Conservation (phyloP, 768 basidiomycete genomes). For the Leccinellum albellum region DNA sequence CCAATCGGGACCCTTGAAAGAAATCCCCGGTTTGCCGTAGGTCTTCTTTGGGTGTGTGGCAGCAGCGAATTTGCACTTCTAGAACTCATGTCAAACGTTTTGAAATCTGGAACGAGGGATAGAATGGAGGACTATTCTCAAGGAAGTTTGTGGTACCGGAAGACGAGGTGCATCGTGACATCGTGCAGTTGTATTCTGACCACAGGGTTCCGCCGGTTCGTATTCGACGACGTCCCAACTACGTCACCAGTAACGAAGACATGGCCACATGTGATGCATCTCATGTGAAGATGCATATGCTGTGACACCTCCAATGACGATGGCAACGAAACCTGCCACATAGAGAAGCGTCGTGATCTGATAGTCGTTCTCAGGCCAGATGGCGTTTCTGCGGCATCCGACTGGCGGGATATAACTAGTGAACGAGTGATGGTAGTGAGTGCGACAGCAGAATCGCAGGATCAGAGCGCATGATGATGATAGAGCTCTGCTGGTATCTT, state of each 20-base stretch:
- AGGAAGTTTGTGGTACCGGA: conserved; percentile 44
- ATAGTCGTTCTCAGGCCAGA: neutral
- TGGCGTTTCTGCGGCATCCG: neutral
- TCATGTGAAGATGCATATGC: neutral
- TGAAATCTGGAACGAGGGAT: neutral
- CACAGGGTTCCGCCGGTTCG: neutral
- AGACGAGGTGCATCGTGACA: neutral
- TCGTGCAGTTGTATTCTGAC: neutral
- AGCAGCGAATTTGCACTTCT: conserved; percentile 18
- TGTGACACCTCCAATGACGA: neutral
- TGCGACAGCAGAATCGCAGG: neutral
- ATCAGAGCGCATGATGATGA: neutral
- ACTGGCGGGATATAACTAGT: neutral
- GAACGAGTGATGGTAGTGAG: neutral
- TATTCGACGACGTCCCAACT: neutral
- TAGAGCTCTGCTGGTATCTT: neutral
- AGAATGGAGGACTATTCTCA: conserved; percentile 36
- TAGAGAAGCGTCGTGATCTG: neutral
- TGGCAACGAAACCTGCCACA: neutral
- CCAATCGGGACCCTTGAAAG: neutral
- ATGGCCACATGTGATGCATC: neutral
- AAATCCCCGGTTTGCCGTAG: neutral
- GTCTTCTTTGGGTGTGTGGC: neutral
- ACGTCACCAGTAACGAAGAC: neutral
- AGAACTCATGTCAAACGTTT: neutral